Percentiles rank a stretch among this genome's conserved stretches.
Conservation (phyloP, 352 stramenopile genomes). For the Plasmopara muralis region DNA sequence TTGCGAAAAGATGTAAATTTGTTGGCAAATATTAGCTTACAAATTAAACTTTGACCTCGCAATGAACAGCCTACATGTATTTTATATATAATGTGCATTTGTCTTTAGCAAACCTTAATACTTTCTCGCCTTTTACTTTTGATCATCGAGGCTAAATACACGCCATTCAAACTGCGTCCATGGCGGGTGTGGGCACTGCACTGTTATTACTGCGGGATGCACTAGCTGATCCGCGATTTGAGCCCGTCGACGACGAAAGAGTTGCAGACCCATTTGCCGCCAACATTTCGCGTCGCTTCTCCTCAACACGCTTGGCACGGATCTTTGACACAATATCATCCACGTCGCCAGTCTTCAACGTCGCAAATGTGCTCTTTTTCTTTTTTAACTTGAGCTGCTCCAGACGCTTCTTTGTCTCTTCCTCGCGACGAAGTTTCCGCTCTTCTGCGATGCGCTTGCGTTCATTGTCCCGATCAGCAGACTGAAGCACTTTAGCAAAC, state of each 20-base stretch:
- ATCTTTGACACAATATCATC: constrained; percentile 84
- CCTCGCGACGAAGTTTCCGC: constrained; percentile 61
- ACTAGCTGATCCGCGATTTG: constrained; percentile 15
- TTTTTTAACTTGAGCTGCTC: constrained; percentile 79
- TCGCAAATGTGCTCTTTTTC: constrained; percentile 55
- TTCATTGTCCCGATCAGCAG: constrained; percentile 76
- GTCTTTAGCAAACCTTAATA: constrained; percentile 10
- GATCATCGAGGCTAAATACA: constrained; percentile 12
- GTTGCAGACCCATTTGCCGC: constrained; percentile 26
- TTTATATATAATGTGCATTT: neutral
- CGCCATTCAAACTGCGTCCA: constrained; percentile 26
- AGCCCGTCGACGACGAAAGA: constrained; percentile 17
- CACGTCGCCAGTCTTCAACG: constrained; percentile 73
- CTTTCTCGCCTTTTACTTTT: constrained; percentile 14
- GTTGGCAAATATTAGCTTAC: too few species aligned
- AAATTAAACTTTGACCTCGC: too few species aligned
- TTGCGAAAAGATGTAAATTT: too few species aligned
- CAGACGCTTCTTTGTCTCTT: constrained; percentile 73
- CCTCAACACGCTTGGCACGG: constrained; percentile 64
- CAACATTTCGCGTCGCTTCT: constrained; percentile 63
- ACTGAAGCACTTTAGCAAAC: constrained; percentile 76
- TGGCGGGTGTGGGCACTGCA: constrained; percentile 18
- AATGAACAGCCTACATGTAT: too few species aligned
- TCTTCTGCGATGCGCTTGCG: constrained; percentile 79
- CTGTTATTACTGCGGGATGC: constrained; percentile 10